Evolutionary conservation across 345 rosid genomes (phyloP).

Genomic region (Pugionium cornutum): DNA sequence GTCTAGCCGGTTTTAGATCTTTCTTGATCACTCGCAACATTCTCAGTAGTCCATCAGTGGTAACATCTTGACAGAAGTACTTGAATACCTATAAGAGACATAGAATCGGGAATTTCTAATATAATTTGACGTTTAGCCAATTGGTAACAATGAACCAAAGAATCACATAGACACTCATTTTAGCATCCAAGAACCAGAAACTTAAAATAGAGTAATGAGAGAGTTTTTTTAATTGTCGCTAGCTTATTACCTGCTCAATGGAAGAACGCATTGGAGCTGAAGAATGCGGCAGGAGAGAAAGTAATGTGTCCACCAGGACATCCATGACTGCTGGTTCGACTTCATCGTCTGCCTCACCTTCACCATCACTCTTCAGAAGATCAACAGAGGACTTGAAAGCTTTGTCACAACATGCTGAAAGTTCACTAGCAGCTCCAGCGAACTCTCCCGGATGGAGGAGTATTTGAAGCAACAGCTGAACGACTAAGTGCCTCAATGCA

Average conservation of each 20-base stretch:
- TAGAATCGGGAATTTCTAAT: background rate
- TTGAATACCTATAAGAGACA: conserved; percentile 70
- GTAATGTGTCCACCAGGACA: conserved; percentile 83
- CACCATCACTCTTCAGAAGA: conserved; percentile 55
- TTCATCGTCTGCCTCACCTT: conserved; percentile 63
- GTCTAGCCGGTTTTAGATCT: conserved; percentile 89
- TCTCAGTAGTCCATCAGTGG: conserved; percentile 71
- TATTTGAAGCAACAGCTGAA: conserved; percentile 82
- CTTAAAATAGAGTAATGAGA: conserved; percentile 1
- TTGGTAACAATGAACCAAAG: background rate
- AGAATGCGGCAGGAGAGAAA: conserved; percentile 86
- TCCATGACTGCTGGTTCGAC: conserved; percentile 74
- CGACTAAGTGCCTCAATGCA: conserved; percentile 74
- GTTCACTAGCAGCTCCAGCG: conserved; percentile 72
- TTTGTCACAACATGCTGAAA: conserved; percentile 83
- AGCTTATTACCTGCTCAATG: conserved; percentile 71
- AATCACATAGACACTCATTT: conserved; percentile 6
- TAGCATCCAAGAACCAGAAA: conserved; percentile 6
- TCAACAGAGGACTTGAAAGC: conserved; percentile 59
- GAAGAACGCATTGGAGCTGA: conserved; percentile 86
- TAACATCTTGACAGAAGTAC: conserved; percentile 71
- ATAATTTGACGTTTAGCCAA: conserved; percentile 8
- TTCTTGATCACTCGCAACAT: conserved; percentile 89
- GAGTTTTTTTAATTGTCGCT: background rate
- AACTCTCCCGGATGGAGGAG: conserved; percentile 89